phyloP scores from a whole-genome alignment of 345 rosid genomes.

The Pugionium dolabratum region DNA sequence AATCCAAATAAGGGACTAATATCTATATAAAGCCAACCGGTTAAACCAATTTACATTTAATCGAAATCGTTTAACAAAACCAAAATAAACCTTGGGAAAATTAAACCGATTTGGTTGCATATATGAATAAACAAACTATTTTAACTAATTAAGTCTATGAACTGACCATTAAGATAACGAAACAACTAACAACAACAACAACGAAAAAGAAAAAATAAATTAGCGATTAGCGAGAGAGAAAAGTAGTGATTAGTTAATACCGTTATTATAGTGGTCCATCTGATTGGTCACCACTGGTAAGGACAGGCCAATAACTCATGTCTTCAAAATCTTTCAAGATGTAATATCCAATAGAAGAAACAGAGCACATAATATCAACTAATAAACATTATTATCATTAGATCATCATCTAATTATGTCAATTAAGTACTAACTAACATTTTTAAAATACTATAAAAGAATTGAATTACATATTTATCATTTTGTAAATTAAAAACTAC shows the following conservation, averaged over 20 bases:
- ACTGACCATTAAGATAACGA: neutral
- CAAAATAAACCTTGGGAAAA: neutral
- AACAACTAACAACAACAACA: conserved; percentile 2
- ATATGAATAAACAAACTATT: too few relatives aligned
- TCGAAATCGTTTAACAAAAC: neutral
- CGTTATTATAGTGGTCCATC: conserved; percentile 38
- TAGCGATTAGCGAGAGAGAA: conserved; percentile 12
- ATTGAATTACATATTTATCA: neutral
- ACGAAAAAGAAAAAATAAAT: neutral
- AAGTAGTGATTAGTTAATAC: conserved; percentile 34
- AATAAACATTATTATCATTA: neutral
- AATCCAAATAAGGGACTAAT: neutral
- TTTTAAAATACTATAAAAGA: neutral
- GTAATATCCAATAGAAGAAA: conserved; percentile 11
- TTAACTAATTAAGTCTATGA: too few relatives aligned
- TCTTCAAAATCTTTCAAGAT: conserved; percentile 14
- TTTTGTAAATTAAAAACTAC: neutral
- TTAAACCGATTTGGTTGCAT: neutral
- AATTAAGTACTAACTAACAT: neutral
- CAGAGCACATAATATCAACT: neutral
- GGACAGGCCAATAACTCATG: conserved; percentile 26
- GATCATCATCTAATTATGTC: neutral
- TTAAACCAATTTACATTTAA: neutral
- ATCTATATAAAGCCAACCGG: neutral
- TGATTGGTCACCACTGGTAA: conserved; percentile 16